phyloP scores from a whole-genome alignment of 78 protist species.

The Ministeria vibrans region DNA sequence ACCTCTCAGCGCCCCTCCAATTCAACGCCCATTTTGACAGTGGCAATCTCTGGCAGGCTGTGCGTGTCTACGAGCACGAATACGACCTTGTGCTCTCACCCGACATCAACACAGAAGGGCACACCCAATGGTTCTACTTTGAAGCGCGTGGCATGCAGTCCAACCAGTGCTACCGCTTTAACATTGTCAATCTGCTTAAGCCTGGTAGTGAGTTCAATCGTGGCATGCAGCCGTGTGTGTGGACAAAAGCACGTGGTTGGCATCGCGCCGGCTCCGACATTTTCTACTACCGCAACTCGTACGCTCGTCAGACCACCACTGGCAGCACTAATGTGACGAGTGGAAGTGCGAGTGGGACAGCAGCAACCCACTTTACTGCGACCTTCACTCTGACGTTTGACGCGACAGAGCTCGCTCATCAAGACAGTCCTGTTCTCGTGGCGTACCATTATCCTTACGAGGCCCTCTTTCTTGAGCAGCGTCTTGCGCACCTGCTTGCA shows the following conservation, averaged over 20 bases:
- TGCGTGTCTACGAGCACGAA: neutral
- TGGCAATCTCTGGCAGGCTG: neutral
- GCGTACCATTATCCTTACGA: constrained; percentile 67
- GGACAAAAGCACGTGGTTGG: no score
- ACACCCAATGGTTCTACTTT: constrained; percentile 82
- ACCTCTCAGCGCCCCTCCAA: no score
- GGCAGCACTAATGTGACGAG: no score
- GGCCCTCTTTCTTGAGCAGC: constrained; percentile 17
- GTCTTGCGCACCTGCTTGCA: neutral
- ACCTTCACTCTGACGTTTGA: constrained; percentile 39
- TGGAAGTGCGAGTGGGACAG: no score
- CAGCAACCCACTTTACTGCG: constrained; percentile 14
- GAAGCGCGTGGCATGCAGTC: neutral
- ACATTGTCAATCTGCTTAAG: constrained; percentile 57
- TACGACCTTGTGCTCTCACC: neutral
- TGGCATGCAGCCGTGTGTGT: constrained; percentile 47
- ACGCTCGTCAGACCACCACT: no score
- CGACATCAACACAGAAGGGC: constrained; percentile 58
- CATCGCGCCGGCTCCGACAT: constrained; percentile 39
- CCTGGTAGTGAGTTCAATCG: constrained; percentile 34
- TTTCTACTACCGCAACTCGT: constrained; percentile 24
- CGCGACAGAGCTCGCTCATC: no score
- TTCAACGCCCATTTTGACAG: neutral
- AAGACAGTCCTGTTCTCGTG: no score
- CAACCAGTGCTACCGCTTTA: constrained; percentile 40